Evolutionary conservation across 2,329 filamentous ascomycete species (phyloP), one percentile per base, ranked within the genome.

Genomic region (Colletotrichum sp.): DNA sequence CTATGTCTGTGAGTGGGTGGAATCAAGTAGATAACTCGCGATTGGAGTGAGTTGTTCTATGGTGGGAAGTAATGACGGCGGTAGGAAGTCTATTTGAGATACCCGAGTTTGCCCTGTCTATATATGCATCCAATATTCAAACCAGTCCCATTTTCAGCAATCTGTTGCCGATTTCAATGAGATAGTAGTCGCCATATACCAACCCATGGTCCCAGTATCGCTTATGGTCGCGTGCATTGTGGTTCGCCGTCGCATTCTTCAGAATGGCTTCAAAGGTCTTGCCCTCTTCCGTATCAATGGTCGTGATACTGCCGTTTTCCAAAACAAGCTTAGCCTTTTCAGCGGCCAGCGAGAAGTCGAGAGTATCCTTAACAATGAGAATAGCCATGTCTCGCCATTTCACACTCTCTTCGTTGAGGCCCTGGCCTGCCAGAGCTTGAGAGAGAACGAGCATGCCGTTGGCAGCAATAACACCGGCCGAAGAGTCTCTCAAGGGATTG

Each of bases 181-280:
- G 79, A 75, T 86, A 89, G 75, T 89, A 89, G 77, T 89, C 88
- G 0, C 84, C 88, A 81, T 89, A 89, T 3, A 89, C 88, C 12
- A 89, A 72, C 0, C 88, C 88, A 75, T 86, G 84, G 13, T 86
- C 81, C 77, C 82, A 81, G 39, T 83, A 84, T 36, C 82, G 71
- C 73, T 80, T 80, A 15, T 80, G 79, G 7, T 82, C 83, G 8
- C 81, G 78, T 0, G 78, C 78, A 32, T 85, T 85, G 68, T 84
- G 79, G 55, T 84, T 85, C 1, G 83, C 83, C 1, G 84, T 85
- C 3, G 83, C 83, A 30, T 84, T 83, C 71, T 80, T 79, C 32
- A 85, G 65, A 27, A 85, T 80, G 3, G 80, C 80, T 13, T 85
- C 83, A 25, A 85, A 85, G n/a, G 68, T 70, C 19, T 71, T 39